A percentile compares a stretch with the other conserved stretches of the same genome.
These are phyloP conservation scores for Brassica nigra DNA, from an alignment of 345 rosid genomes.

Conservation along the genomic window DNA sequence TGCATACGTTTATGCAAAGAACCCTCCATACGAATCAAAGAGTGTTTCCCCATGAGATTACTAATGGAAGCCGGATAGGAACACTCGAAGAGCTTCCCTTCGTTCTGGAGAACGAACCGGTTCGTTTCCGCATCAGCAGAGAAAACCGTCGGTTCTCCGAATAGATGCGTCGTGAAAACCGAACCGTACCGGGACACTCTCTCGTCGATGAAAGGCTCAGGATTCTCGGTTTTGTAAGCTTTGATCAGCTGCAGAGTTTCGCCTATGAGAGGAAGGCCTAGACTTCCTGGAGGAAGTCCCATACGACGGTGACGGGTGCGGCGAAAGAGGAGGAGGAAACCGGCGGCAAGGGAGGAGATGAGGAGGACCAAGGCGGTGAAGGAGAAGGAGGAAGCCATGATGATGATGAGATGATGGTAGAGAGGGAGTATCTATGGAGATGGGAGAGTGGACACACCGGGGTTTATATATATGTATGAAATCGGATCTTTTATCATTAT, in stretches of 20 bases:
- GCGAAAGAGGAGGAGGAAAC: constrained; percentile 47
- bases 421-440: constrained; percentile 40
- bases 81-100: constrained; percentile 85
- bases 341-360: constrained; percentile 35
- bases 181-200: constrained; percentile 76
- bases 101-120: constrained; percentile 83
- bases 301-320: constrained; percentile 49
- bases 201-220: constrained; percentile 93
- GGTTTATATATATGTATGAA: constrained; percentile 34
- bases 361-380: constrained; percentile 41
- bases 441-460: constrained; percentile 38
- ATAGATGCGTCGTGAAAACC: constrained; percentile 80
- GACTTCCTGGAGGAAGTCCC: constrained; percentile 81
- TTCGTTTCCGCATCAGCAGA: constrained; percentile 86
- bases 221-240: constrained; percentile 95
- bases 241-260: constrained; percentile 84
- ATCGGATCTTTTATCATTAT: constrained; percentile 40
- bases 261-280: constrained; percentile 80
- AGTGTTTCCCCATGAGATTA: constrained; percentile 84
- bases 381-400: constrained; percentile 25
- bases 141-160: constrained; percentile 84
- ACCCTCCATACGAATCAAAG: constrained; percentile 88
- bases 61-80: constrained; percentile 90
- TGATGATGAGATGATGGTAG: constrained; percentile 18
- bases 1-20: constrained; percentile 91